phyloP scores from a whole-genome alignment of 2,329 filamentous ascomycete genomes.

The Pseudogymnoascus sp. region DNA sequence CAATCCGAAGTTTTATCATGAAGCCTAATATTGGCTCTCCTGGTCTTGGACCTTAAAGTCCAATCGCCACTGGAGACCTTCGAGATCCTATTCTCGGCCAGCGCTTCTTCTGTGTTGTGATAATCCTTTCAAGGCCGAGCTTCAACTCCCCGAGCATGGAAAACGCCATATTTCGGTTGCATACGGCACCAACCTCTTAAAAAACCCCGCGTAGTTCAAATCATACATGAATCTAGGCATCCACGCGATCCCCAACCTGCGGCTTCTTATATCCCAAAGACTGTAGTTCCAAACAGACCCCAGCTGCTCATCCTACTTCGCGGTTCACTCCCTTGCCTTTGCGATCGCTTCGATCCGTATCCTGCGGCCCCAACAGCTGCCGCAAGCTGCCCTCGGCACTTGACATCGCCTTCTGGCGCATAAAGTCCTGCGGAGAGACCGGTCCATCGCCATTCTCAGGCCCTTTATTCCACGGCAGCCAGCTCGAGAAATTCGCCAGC shows the following conservation, averaged over 20 bases:
- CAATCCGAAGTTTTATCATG: background rate
- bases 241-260: background rate
- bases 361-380: slow-evolving; percentile 39
- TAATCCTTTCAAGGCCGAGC: background rate
- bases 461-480: slow-evolving; percentile 25
- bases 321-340: slow-evolving; percentile 27
- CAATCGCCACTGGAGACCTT: background rate
- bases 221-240: background rate
- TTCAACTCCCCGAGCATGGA: background rate
- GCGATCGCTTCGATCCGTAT: slow-evolving; percentile 19
- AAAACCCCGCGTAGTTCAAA: background rate
- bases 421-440: background rate
- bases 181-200: background rate
- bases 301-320: background rate
- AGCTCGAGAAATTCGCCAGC: slow-evolving; percentile 23
- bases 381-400: slow-evolving; percentile 50
- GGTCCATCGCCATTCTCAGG: background rate
- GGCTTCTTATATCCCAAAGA: background rate
- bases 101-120: background rate
- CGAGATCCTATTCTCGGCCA: background rate
- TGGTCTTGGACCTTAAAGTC: background rate
- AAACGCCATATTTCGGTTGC: background rate
- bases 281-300: background rate
- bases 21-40: background rate
- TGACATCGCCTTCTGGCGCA: slow-evolving; percentile 28